Evolutionary conservation across 176 grass and related monocot species (phyloP), one percentile per base, ranked within the genome.

Genomic region (Elaeis guineensis): DNA sequence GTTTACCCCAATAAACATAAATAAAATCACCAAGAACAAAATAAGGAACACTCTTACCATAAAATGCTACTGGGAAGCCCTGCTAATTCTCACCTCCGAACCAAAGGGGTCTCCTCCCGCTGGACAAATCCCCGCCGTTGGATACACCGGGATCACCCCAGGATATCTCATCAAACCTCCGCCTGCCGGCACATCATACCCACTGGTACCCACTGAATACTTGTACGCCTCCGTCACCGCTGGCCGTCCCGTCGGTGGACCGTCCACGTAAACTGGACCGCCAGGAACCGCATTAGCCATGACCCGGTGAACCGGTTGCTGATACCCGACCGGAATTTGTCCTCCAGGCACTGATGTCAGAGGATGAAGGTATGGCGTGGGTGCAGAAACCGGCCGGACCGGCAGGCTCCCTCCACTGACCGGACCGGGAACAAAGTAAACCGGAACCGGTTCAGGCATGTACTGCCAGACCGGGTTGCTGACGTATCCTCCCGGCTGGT

Each of bases 401-500:
- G 64, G 17, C 5, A 24, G 50, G 50, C 64, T 66, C 49, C 64
- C 64, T 8, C 53, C 66, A 9, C 49, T 53, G 18, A 69, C 55
- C 19, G 67, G 67, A 5, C 20, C 32, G 0, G 67, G 67, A 3
- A 70, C 19, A 44, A 49, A 70, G 8, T 49, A 70, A 58, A 59
- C 54, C 6, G 67, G 67, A 8, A 24, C 30, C 50, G 54, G 54
- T 1, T 58, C 51, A 11, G 61, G 61, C 17, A 19, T 1, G 16
- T 50, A 24, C 19, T 32, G 9, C 64, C 64, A 55, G 24, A n/a
- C 3, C 51, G 25, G 64, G 54, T 67, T 54, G 6, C 16, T 2
- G 1, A 55, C 5, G 25, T 28, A 17, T 3, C 22, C 49, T 17
- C 11, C 17, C 6, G 52, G 64, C 5, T 52, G 49, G 12, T 29